Base-by-base conservation (phyloP, 306 rosid species). In the Vicia faba region DNA sequence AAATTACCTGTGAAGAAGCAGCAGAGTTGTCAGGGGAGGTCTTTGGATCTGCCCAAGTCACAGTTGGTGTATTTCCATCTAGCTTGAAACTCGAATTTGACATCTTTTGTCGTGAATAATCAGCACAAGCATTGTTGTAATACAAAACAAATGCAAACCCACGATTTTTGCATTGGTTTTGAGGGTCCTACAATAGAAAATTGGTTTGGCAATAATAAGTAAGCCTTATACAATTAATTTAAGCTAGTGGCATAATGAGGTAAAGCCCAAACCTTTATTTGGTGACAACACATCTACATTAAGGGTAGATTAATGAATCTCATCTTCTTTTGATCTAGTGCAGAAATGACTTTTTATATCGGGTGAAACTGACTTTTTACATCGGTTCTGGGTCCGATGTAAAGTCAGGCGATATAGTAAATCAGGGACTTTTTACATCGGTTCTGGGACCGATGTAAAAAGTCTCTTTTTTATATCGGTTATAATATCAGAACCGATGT, bases 11-110 rank as follows among this genome's bases (percentile, higher is more conserved):
- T 28, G 92, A 81, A 59, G 92, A 75, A 59, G 96, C 95, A 57
- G 96, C 95, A 55, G 89, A 76, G 69, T 85, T 79, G 70, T 95
- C 99, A 5, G 99, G 73, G 49, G 85, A 65, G 72, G 82, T 84
- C 84, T 95, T 95, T 18, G 97, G 96, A 81, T 95, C 97, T 48
- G 97, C 99, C 99, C 99, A 95, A 10, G 90, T 90, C 67, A 95
- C 99, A 72, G 92, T 88, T 40, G 95, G 99, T 67, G 84, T 69
- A 72, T 85, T 88, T 11, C 96, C 97, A 51, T 87, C 95, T 75
- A 95, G 78, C 92, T 91, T 88, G 78, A 95, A 95, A 64, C 74
- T 78, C 3, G 73, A 62, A 78, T 50, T 88, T 16, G 84, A 53
- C 99, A 95, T 95, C 75, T 86, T 91, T 80, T 88, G 96, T 75